Evolutionary conservation across 768 basidiomycete genomes (phyloP).

Genomic region (Termitomyces sp.): DNA sequence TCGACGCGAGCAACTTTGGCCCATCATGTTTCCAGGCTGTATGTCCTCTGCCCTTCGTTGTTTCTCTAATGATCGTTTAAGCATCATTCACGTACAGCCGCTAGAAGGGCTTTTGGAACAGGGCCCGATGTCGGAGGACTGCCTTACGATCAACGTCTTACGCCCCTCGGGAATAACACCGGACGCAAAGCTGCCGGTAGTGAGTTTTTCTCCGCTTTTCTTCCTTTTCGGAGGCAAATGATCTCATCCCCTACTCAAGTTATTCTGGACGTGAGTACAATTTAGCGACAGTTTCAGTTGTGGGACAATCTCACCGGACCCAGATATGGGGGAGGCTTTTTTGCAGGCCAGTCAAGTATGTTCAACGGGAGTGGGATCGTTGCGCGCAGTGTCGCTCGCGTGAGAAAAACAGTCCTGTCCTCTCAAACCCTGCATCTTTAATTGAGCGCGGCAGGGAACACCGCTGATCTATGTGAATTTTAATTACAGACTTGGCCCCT

Average conservation of each 20-base stretch:
- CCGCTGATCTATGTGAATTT: constrained; percentile 43
- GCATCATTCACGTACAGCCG: not conserved
- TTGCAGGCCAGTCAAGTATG: constrained; percentile 11
- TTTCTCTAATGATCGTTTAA: not conserved
- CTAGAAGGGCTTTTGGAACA: no score
- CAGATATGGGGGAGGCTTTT: constrained; percentile 21
- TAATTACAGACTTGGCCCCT: constrained; percentile 45
- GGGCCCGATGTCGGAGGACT: constrained; percentile 45
- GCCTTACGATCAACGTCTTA: constrained; percentile 53
- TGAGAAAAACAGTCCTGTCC: not conserved
- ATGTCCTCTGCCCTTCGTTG: not conserved
- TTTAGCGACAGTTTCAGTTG: not conserved
- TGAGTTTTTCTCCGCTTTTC: constrained; percentile 13
- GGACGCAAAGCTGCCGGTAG: constrained; percentile 31
- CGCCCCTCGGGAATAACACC: constrained; percentile 33
- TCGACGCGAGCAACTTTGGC: constrained; percentile 38
- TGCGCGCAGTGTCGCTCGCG: not conserved
- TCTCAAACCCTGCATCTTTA: no score
- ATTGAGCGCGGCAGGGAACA: constrained; percentile 18
- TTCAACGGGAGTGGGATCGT: constrained; percentile 18
- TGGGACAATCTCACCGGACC: not conserved
- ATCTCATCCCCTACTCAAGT: constrained; percentile 10
- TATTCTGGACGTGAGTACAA: constrained; percentile 34
- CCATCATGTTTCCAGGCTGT: constrained; percentile 44
- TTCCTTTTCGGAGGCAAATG: not conserved